Evolutionary conservation across 345 rosid species (phyloP).

Genomic region (Populus deltoides): DNA sequence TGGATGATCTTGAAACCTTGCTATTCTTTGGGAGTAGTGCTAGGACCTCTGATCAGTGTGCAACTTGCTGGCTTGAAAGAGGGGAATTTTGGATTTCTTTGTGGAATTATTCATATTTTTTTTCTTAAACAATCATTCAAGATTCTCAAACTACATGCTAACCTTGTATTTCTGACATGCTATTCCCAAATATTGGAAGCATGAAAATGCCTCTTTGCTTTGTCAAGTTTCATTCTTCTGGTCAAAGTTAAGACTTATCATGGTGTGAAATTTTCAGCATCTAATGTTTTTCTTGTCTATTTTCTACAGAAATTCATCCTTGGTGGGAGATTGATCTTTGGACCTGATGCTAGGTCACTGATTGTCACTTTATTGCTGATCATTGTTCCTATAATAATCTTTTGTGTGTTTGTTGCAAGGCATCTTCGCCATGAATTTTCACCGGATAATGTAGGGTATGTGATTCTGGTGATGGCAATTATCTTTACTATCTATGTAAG

Average conservation of each 20-base stretch:
- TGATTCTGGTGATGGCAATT: conserved; percentile 67
- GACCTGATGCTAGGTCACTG: conserved; percentile 90
- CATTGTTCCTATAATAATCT: conserved; percentile 65
- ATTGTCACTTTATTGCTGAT: conserved; percentile 69
- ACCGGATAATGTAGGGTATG: conserved; percentile 68
- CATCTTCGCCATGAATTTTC: conserved; percentile 89
- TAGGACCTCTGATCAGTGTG: not conserved
- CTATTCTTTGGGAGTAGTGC: not conserved
- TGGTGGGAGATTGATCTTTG: conserved; percentile 92
- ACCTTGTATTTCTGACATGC: not conserved
- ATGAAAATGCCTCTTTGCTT: not conserved
- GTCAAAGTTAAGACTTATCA: not conserved
- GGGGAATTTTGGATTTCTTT: not conserved
- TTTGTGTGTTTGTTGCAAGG: conserved; percentile 87
- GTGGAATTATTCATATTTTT: not conserved
- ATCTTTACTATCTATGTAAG: conserved; percentile 76
- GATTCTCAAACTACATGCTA: not conserved
- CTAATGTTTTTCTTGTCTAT: conserved; percentile 13
- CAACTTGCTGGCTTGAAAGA: not conserved
- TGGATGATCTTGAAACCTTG: not conserved
- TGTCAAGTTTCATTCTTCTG: not conserved
- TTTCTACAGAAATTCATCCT: conserved; percentile 71
- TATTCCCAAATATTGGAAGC: not conserved
- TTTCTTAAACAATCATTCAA: not conserved
- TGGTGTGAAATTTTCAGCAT: not conserved